Evolutionary conservation across 495 filamentous ascomycete species (phyloP).

Genomic region (Penicillium daleae): DNA sequence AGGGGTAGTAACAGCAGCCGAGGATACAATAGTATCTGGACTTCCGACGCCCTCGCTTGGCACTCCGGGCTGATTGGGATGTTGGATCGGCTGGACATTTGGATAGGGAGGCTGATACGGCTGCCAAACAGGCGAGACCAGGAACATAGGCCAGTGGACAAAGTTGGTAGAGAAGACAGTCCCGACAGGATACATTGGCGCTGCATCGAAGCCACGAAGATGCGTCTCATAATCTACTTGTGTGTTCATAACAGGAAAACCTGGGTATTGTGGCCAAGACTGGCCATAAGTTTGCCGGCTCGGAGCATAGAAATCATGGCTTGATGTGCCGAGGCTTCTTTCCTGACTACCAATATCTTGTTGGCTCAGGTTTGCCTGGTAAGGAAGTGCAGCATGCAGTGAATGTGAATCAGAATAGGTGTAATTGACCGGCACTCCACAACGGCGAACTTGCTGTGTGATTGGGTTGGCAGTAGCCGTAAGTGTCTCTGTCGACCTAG

Average conservation of each 20-base stretch:
- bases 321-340: neutral
- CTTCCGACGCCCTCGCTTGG: neutral
- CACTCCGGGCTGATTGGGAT: too few species aligned
- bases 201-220: neutral
- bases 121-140: neutral
- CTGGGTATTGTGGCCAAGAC: neutral
- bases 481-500: neutral
- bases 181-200: neutral
- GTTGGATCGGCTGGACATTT: neutral
- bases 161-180: neutral
- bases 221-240: neutral
- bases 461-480: neutral
- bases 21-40: neutral
- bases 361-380: neutral
- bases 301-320: neutral
- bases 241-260: neutral
- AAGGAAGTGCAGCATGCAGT: neutral
- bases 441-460: neutral
- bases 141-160: neutral
- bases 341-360: neutral
- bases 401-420: neutral
- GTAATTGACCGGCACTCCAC: neutral
- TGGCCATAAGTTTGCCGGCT: neutral
- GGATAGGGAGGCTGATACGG: neutral
- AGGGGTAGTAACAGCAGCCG: neutral